These are phyloP conservation scores for Lentinula sp. DNA, from an alignment of 768 basidiomycete genomes.

Conservation along the genomic window DNA sequence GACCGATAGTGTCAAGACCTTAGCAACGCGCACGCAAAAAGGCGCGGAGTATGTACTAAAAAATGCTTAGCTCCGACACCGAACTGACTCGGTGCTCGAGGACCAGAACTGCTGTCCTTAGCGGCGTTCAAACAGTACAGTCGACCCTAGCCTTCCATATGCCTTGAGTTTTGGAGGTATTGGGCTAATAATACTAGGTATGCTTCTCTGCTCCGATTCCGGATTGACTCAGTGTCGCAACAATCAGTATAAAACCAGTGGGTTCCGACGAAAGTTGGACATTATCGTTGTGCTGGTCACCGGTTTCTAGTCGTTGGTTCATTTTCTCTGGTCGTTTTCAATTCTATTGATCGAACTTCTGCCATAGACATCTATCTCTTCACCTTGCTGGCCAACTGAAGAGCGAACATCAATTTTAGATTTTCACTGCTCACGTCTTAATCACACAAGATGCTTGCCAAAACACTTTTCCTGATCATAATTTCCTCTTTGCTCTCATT, in stretches of 20 bases:
- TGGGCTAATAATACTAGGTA: no score
- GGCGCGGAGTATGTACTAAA: not conserved
- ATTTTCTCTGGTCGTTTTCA: not conserved
- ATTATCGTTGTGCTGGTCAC: not conserved
- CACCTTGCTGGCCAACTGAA: not conserved
- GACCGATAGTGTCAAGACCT: not conserved
- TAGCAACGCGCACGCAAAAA: not conserved
- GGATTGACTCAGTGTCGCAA: not conserved
- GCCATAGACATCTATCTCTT: not conserved
- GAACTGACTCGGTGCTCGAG: not conserved
- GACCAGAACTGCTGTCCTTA: not conserved
- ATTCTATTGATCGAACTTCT: not conserved
- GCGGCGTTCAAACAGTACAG: no score
- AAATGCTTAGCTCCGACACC: not conserved
- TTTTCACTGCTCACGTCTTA: not conserved
- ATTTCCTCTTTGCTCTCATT: not conserved
- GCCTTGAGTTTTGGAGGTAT: not conserved
- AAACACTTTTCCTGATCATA: not conserved
- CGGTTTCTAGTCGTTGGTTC: not conserved
- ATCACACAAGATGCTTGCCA: not conserved
- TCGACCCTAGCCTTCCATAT: not conserved
- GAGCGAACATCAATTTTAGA: not conserved
- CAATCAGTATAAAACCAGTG: not conserved
- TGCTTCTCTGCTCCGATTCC: not conserved
- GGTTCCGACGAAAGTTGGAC: not conserved